These are phyloP conservation scores for Aspergillus vadensis DNA, from an alignment of 2,329 filamentous ascomycete genomes.

Conservation along the genomic window DNA sequence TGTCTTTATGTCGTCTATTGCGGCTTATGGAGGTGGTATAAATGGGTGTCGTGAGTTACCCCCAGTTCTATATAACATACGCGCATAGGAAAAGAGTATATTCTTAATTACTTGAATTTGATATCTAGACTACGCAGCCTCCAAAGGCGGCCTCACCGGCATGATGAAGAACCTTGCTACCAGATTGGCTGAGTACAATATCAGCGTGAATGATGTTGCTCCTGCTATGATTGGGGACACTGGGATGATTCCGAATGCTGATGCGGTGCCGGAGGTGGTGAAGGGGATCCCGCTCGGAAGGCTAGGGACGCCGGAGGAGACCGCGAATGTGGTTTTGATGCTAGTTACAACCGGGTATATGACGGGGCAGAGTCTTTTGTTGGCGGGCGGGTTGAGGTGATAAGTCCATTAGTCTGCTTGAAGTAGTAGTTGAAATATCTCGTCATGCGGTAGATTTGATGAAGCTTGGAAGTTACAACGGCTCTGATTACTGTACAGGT, in stretches of 20 bases:
- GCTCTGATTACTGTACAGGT: too few relatives aligned
- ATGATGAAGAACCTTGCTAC: conserved; percentile 67
- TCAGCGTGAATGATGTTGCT: conserved; percentile 68
- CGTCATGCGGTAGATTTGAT: too few relatives aligned
- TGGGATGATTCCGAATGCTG: conserved; percentile 63
- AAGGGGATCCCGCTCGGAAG: conserved; percentile 62
- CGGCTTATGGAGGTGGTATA: conserved; percentile 63
- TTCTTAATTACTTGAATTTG: too few relatives aligned
- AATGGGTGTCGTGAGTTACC: conserved; percentile 57
- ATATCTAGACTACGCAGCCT: conserved; percentile 55
- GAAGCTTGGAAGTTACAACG: too few relatives aligned
- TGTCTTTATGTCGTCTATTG: conserved; percentile 65
- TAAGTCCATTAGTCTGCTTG: rapidly evolving
- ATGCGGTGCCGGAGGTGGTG: conserved; percentile 61
- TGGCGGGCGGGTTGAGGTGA: conserved; percentile 57
- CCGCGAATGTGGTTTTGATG: conserved; percentile 63
- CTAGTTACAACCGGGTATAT: conserved; percentile 62
- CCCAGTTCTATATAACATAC: too few relatives aligned
- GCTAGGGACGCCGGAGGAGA: conserved; percentile 61
- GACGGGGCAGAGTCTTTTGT: conserved; percentile 58
- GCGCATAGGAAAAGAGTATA: too few relatives aligned
- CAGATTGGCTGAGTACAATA: conserved; percentile 60
- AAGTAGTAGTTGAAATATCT: too few relatives aligned
- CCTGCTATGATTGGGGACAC: conserved; percentile 69
- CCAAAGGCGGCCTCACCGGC: conserved; percentile 63